phyloP scores from a whole-genome alignment of 1,284 basidiomycete species.

The Agroathelia rolfsii region DNA sequence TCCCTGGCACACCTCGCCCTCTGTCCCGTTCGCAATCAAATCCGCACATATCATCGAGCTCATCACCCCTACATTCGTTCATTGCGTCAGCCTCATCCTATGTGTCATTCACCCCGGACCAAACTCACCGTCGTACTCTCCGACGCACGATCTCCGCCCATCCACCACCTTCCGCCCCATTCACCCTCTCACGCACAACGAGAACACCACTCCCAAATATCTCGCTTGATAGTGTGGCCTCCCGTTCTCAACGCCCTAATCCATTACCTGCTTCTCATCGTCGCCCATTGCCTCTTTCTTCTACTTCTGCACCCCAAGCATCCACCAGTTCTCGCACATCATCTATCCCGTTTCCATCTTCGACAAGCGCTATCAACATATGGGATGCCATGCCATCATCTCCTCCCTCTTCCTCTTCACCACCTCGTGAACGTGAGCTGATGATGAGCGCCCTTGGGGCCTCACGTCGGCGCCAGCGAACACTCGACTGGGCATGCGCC shows the following conservation, averaged over 20 bases:
- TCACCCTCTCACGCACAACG: slow-evolving; percentile 12
- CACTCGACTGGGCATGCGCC: slow-evolving; percentile 68
- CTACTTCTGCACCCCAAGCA: slow-evolving; percentile 27
- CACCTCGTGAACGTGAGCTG: slow-evolving; percentile 31
- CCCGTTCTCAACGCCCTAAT: slow-evolving; percentile 42
- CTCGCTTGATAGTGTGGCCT: slow-evolving; percentile 52
- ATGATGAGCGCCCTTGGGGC: slow-evolving; percentile 45
- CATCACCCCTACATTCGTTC: slow-evolving; percentile 14
- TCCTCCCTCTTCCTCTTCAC: slow-evolving; percentile 40
- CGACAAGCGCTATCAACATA: slow-evolving; percentile 25
- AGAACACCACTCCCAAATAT: slow-evolving; percentile 21
- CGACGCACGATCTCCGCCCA: slow-evolving; percentile 5
- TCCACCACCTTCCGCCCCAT: slow-evolving; percentile 2
- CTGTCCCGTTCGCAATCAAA: too few relatives aligned
- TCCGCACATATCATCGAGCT: too few relatives aligned
- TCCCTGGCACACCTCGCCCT: too few relatives aligned
- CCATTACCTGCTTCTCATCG: slow-evolving; percentile 13
- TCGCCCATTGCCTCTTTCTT: slow-evolving; percentile 11
- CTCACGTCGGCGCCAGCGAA: slow-evolving; percentile 32
- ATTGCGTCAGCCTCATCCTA: slow-evolving; percentile 21
- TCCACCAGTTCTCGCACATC: too few relatives aligned
- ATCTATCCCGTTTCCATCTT: slow-evolving; percentile 24
- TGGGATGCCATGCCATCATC: slow-evolving; percentile 72
- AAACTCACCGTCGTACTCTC: slow-evolving; percentile 11
- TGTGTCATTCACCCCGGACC: slow-evolving; percentile 18